Base-by-base conservation (phyloP, 2,329 filamentous ascomycete species). In the Cladobotryum mycophilum region DNA sequence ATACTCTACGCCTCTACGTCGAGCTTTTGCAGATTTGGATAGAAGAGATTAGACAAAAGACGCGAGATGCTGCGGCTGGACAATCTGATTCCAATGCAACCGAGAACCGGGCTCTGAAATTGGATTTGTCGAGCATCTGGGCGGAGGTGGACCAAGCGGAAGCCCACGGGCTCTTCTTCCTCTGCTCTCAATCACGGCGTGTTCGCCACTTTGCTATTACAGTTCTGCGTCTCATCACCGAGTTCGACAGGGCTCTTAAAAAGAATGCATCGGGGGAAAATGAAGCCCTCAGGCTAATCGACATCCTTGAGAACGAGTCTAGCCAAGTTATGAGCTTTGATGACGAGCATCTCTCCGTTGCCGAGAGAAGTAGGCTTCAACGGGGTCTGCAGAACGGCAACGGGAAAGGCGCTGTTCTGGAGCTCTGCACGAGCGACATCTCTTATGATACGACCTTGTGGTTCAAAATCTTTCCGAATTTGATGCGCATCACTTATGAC, bases 391-490 rank as follows among this genome's bases (percentile, higher is more conserved):
- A 90, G 58, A 89, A 86, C 64, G 88, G 84, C 62, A 89, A 89
- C 59, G 84, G 85, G 42, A 85, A 91, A 60, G 91, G 89, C 55
- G 92, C 89, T 3, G 73, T 99, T 15, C 87, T 97, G 34, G 92
- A 97, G 64, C 80, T 99, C 20, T 97, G 93, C 69, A 92, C 89
- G 59, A 97, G 93, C 69, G 93, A 97, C 59, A 84, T 93, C 22
- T 89, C 90, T 1, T 96, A 97, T 61, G 93, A 99, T 64, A 86
- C 89, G 3, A 95, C 91, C 0, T 72, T 99, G 12, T 99, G 93
- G 93, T 95, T 93, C 71, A 99, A 97, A 64, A 86, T 97, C 15
- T 99, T 99, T 61, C 95, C 93, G 3, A 97, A 96, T 61, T 78
- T 99, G 33, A 88, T 99, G 51, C 83, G 89, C 11, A 86, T 95